These are phyloP conservation scores for Marasmius tenuissimus DNA, from an alignment of 1,284 basidiomycete species.

Conservation along the genomic window DNA sequence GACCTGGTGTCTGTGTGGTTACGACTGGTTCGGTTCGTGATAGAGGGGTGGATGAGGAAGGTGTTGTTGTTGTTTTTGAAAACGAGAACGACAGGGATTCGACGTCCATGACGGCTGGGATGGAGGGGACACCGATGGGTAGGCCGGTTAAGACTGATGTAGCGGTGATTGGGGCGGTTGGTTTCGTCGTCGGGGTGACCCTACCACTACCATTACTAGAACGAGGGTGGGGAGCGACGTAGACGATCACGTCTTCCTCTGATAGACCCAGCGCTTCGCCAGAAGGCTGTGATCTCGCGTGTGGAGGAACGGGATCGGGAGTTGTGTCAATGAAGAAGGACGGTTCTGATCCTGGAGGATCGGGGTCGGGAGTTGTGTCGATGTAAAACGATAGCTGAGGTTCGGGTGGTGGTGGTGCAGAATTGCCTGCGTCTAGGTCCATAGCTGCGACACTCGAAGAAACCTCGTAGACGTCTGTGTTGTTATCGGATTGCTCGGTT, in stretches of 20 bases:
- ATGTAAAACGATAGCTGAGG: constrained; percentile 21
- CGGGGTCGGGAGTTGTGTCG: constrained; percentile 16
- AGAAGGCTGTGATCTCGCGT: background rate
- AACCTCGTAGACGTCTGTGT: background rate
- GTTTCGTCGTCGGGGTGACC: constrained; percentile 19
- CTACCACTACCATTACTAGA: constrained; percentile 14
- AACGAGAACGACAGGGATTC: constrained; percentile 26
- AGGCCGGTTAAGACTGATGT: constrained; percentile 31
- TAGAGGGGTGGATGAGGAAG: background rate
- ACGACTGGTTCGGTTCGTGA: constrained; percentile 1
- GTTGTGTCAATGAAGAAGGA: constrained; percentile 43
- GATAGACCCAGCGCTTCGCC: constrained; percentile 15
- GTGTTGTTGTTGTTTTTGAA: background rate
- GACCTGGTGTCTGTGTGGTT: constrained; percentile 13
- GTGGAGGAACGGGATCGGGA: constrained; percentile 25
- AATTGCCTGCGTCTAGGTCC: background rate
- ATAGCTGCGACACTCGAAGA: constrained; percentile 3
- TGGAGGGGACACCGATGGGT: constrained; percentile 5
- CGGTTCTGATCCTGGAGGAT: constrained; percentile 3
- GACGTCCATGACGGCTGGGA: constrained; percentile 6
- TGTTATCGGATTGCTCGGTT: background rate
- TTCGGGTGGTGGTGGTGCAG: background rate
- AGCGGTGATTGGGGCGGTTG: background rate
- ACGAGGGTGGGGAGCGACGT: constrained; percentile 58
- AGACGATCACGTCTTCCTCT: constrained; percentile 59